Base-by-base conservation (phyloP, 1,284 basidiomycete genomes). In the Ustilago sp. region DNA sequence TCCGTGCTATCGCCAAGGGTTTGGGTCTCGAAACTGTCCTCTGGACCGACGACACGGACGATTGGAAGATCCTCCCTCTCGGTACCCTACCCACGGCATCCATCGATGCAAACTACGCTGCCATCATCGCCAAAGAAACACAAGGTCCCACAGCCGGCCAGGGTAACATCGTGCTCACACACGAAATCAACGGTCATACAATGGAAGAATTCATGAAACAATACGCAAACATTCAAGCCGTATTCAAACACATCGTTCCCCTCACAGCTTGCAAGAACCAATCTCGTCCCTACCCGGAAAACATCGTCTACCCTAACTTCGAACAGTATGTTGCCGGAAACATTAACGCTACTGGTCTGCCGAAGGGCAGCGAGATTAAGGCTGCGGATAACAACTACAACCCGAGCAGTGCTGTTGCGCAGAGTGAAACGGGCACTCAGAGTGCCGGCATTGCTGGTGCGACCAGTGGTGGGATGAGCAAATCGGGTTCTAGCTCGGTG, bases 21-120 rank as follows among this genome's bases (percentile, higher is more conserved):
- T 84, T 90, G 36, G 89, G 88, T 65, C 79, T 90, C 74, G 87
- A 86, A 19, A 88, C 87, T 34, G 85, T 88, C 58, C 80, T 89
- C 38, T 90, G 89, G 89, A 83, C 84, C n/a, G 85, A 88, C 57
- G 88, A 89, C 74, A 82, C 80, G 13, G 60, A 88, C 47, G 88
- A 89, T 80, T 88, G 88, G 88, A 69, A 84, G 63, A 85, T 86
- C 23, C 76, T 80, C 19, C 80, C 80, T 8, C 77, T 76, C 47
- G 81, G 83, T 7, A 81, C 81, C 31, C 75, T 87, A 36, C 87
- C 88, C 5, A 68, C 69, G 13, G 51, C 75, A 32, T 51, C 59
- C 53, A 86, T 89, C 55, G 82, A 87, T 35, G 73, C 72, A 38
- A 88, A 89, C 83, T 89, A 89, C 82, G 80, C 88, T 45, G 73